A percentile compares a stretch with the other conserved stretches of the same genome.
Evolutionary conservation across 257 asterid genomes (phyloP).

Genomic region (Salvia splendens): DNA sequence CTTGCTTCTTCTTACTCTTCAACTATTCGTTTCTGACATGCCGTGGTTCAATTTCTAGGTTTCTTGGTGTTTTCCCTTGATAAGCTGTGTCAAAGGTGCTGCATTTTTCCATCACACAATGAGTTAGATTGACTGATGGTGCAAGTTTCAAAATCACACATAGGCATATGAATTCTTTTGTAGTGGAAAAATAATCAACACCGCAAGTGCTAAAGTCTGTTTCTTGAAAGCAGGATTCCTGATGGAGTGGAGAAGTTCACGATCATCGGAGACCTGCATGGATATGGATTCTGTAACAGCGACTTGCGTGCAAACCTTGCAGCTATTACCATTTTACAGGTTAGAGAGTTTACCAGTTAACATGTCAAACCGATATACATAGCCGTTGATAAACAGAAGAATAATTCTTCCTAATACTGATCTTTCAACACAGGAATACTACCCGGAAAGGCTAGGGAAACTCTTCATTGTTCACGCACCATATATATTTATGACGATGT

Average conservation of each 20-base stretch:
- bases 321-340: constrained; percentile 68
- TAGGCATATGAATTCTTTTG: too few relatives aligned
- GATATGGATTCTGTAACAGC: constrained; percentile 69
- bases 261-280: constrained; percentile 72
- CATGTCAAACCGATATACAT: neutral
- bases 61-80: constrained; percentile 65
- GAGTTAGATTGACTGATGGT: neutral
- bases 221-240: constrained; percentile 45
- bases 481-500: constrained; percentile 54
- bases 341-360: constrained; percentile 18
- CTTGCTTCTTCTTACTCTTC: neutral
- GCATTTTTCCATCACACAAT: neutral
- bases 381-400: neutral
- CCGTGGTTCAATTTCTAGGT: constrained; percentile 48
- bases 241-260: constrained; percentile 71
- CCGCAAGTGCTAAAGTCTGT: neutral
- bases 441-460: constrained; percentile 88
- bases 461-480: constrained; percentile 59
- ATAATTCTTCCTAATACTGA: neutral
- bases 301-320: constrained; percentile 68
- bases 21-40: neutral
- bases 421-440: constrained; percentile 58
- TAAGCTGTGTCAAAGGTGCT: constrained; percentile 67
- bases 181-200: too few relatives aligned
- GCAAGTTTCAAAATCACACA: neutral